These are phyloP conservation scores for Hydnum rufescens DNA, from an alignment of 768 basidiomycete genomes.

Conservation along the genomic window DNA sequence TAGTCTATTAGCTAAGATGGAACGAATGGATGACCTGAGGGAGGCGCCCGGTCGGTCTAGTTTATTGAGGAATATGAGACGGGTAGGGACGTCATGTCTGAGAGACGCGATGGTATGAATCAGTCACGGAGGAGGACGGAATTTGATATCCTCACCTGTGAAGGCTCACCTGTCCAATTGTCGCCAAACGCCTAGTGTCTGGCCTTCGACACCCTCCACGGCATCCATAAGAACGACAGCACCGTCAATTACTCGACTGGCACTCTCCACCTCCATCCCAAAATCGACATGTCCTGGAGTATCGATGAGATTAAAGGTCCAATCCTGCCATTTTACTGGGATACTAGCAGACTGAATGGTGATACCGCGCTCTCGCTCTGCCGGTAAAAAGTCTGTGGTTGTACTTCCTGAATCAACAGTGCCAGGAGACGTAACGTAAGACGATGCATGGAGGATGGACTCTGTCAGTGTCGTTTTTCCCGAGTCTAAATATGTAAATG, in stretches of 20 bases:
- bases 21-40: conserved; percentile 47
- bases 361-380: conserved; percentile 77
- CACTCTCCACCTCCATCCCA: conserved; percentile 93
- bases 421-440: conserved; percentile 51
- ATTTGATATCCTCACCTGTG: no score
- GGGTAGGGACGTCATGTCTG: conserved; percentile 62
- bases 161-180: conserved; percentile 75
- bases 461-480: conserved; percentile 82
- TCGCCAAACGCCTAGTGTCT: conserved; percentile 76
- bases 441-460: conserved; percentile 60
- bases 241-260: conserved; percentile 76
- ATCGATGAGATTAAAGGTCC: conserved; percentile 75
- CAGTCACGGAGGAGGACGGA: neutral
- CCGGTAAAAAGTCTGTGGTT: conserved; percentile 75
- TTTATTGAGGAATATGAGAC: conserved; percentile 74
- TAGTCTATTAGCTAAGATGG: conserved; percentile 51
- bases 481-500: no score
- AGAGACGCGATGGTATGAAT: neutral
- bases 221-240: conserved; percentile 78
- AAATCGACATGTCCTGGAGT: conserved; percentile 89
- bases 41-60: conserved; percentile 76
- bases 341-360: conserved; percentile 88
- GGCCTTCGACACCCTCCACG: conserved; percentile 80
- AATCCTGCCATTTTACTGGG: conserved; percentile 66
- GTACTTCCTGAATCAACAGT: conserved; percentile 83